Base-by-base conservation (phyloP, 257 asterid genomes). In the Salvia miltiorrhiza region DNA sequence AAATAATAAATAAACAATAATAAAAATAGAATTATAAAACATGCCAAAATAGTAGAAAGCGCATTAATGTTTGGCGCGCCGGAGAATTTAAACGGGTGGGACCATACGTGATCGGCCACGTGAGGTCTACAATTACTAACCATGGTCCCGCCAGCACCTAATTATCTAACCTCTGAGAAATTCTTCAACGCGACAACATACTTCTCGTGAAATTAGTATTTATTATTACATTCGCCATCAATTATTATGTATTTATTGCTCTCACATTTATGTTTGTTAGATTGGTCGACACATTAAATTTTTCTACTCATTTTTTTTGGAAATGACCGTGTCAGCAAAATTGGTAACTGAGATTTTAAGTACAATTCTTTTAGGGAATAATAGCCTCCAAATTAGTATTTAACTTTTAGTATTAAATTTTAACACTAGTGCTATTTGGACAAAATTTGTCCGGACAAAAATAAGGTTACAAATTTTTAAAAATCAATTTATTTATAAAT, bases 161-260 rank as follows among this genome's bases (percentile, higher is more conserved):
- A 73, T 67, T 44, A 75, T 67, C 80, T 70, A 76, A 70, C 75
- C 26, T n/a, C 26, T 21, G 63, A 17, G 65, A 76, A 56, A 64
- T 76, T 76, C 56, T 64, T 75, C 11, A 75, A 50, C 59, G 67
- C 79, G n/a, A 40, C 59, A 20, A 23, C 72, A 77, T 13, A 72
- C 62, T 60, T 74, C 83, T 71, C 75, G 75, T 79, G 83, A 79
- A 63, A 67, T 60, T 21, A 16, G 57, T 20, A 66, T 75, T 71
- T 65, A 74, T 59, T 65, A 60, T 19, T 41, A 64, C 70, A 33
- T 45, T 69, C 61, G n/a, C 53, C 64, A 9, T 52, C 52, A n/a
- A 56, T 66, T 65, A 75, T 75, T 64, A 40, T 58, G 60, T 47
- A 30, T 30, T 30, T 30, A 30, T 30, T 30, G 35, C 5, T 72